phyloP scores from a whole-genome alignment of 768 basidiomycete species.

The Pholiota microspora region DNA sequence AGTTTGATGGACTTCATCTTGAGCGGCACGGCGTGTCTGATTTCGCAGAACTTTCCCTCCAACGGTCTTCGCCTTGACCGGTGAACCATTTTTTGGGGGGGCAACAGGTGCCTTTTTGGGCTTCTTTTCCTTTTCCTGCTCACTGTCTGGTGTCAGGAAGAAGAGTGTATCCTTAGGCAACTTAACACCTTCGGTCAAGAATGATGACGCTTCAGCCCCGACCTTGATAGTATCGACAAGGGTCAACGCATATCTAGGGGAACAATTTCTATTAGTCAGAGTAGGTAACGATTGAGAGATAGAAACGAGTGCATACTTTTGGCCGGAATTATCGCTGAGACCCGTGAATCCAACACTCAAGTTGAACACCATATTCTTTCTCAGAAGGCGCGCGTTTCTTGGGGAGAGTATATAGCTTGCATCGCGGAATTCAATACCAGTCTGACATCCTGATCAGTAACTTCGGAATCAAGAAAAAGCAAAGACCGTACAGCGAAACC shows the following conservation, averaged over 20 bases:
- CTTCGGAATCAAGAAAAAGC: neutral
- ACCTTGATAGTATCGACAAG: constrained; percentile 88
- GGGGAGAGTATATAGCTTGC: constrained; percentile 76
- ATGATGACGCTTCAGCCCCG: constrained; percentile 57
- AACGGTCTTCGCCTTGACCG: constrained; percentile 69
- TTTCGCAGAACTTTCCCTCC: constrained; percentile 87
- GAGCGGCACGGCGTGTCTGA: constrained; percentile 85
- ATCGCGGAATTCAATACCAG: constrained; percentile 94
- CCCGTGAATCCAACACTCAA: constrained; percentile 85
- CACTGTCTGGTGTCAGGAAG: constrained; percentile 67
- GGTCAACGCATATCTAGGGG: constrained; percentile 76
- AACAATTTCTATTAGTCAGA: neutral
- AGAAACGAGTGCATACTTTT: constrained; percentile 53
- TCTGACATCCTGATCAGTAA: constrained; percentile 44
- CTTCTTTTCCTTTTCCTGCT: constrained; percentile 58
- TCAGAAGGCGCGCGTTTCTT: constrained; percentile 73
- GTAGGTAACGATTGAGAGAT: neutral
- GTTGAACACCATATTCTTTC: constrained; percentile 83
- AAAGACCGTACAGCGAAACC: constrained; percentile 75
- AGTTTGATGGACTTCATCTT: constrained; percentile 80
- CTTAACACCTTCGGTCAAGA: constrained; percentile 84
- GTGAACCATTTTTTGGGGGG: constrained; percentile 63
- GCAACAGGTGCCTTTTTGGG: constrained; percentile 48
- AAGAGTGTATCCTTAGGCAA: constrained; percentile 86
- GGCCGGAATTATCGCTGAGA: constrained; percentile 70